Evolutionary conservation across 352 stramenopile genomes (phyloP), one percentile per base, ranked within the genome.

Genomic region (Pythium brachiatum): DNA sequence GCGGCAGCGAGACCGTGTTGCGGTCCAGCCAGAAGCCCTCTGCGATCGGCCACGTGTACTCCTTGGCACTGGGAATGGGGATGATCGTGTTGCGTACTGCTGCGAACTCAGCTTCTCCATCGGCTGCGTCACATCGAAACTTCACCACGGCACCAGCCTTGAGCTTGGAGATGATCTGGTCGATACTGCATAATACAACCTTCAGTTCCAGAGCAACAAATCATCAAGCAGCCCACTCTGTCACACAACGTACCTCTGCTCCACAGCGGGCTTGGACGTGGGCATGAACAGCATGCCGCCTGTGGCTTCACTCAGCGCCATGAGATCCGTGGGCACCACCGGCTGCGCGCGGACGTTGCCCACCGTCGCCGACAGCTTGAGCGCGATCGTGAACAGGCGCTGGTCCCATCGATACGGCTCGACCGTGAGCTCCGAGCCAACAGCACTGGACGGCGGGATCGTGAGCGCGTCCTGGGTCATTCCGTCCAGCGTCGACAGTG

Each of bases 371-470:
- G 83, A 82, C 11, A 95, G 79, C 69, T 95, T 93, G 16, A 95
- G 65, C 5, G 85, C 86, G 15, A 95, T 69, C 12, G 86, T 95
- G 39, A 86, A 95, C 6, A 94, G 73, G 3, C 86, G 68, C 65
- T 88, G 85, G 48, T 96, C 87, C 87, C 87, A 96, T n/a, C 87
- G 74, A 53, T 80, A 96, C 2, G 87, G 87, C 66, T 96, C 84
- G 39, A 78, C 66, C 6, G 87, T 96, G 60, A 96, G 78, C 3
- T 96, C 87, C 1, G 86, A 69, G 21, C 83, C 85, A 8, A 93
- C 83, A 0, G 83, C 63, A 21, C 53, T 81, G 2, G 81, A 92
- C 20, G 82, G 81, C 6, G 83, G 76, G 64, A 95, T 88, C 3
- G 75, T 78, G 7, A 95, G 80, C 34, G 86, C 66, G 61, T 92